Conservation (phyloP, 1,139 yeast genomes). For the Pichia sp. region DNA sequence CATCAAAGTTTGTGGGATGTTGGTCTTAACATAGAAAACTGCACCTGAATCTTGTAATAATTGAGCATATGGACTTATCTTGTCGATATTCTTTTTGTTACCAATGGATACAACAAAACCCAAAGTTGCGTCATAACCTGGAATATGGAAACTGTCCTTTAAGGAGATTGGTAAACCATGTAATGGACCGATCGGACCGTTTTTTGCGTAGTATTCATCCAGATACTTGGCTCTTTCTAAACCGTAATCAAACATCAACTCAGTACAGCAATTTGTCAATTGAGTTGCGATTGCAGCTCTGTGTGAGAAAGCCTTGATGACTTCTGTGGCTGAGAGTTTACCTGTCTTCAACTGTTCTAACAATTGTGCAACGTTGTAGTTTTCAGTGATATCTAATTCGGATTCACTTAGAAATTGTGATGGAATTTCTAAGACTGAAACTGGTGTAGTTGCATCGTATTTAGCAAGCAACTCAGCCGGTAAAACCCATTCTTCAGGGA, state of each 20-base stretch:
- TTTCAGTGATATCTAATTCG: conserved; percentile 7
- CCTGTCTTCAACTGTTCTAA: background rate
- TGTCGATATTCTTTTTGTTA: conserved; percentile 39
- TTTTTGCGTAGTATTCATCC: conserved; percentile 37
- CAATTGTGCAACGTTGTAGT: conserved; percentile 1
- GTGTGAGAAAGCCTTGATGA: conserved; percentile 50
- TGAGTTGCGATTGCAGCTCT: conserved; percentile 49
- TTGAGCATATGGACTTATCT: conserved; percentile 42
- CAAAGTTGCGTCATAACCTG: conserved; percentile 51
- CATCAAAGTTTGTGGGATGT: conserved; percentile 39
- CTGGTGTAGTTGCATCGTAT: background rate
- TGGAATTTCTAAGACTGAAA: conserved; percentile 8
- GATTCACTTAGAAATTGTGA: background rate
- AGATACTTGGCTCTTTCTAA: conserved; percentile 25
- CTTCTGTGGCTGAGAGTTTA: conserved; percentile 38
- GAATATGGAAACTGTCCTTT: conserved; percentile 63
- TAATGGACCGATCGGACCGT: conserved; percentile 43
- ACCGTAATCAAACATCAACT: conserved; percentile 49
- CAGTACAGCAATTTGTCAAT: conserved; percentile 53
- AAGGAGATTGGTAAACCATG: conserved; percentile 55
- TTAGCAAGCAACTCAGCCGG: background rate
- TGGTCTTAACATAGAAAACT: conserved; percentile 51
- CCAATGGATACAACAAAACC: conserved; percentile 22
- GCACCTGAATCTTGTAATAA: conserved; percentile 47
- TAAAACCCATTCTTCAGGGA: conserved; percentile 9